These are phyloP conservation scores for Hippophae rhamnoides DNA, from an alignment of 306 rosid species.

Conservation along the genomic window DNA sequence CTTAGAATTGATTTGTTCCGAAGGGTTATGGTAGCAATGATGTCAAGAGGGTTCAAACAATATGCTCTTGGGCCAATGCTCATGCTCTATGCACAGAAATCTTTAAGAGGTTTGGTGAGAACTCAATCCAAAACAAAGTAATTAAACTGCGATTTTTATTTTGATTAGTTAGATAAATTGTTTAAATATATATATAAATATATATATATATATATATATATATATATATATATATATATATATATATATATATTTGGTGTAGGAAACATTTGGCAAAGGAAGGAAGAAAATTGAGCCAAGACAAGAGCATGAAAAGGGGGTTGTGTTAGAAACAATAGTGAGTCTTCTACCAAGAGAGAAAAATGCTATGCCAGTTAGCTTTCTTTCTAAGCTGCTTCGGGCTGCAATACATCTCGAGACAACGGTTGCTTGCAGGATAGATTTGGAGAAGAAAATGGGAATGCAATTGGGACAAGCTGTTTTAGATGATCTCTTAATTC, in stretches of 20 bases:
- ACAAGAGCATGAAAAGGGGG: conserved; percentile 84
- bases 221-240: too few relatives aligned
- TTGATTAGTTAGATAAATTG: conserved; percentile 6
- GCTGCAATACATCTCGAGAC: conserved; percentile 76
- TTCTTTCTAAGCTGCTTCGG: conserved; percentile 81
- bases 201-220: too few relatives aligned
- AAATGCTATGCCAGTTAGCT: conserved; percentile 76
- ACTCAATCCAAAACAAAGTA: conserved; percentile 24
- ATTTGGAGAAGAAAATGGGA: conserved; percentile 83
- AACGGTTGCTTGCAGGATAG: conserved; percentile 89
- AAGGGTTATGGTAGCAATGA: conserved; percentile 83
- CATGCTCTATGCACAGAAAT: conserved; percentile 97
- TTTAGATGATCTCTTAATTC: conserved; percentile 84
- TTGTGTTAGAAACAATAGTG: conserved; percentile 76
- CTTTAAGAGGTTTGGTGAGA: conserved; percentile 98
- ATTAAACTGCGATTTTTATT: too few relatives aligned
- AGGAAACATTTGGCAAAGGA: conserved; percentile 72
- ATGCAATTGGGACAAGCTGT: conserved; percentile 67
- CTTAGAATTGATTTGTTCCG: conserved; percentile 89
- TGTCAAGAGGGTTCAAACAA: conserved; percentile 88
- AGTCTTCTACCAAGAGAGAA: conserved; percentile 83
- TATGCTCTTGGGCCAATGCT: conserved; percentile 75
- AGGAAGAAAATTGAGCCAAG: conserved; percentile 68
- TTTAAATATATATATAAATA: conserved; percentile 12
- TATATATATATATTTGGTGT: conserved; percentile 12